These are phyloP conservation scores for Boletus insuetus DNA, from an alignment of 768 basidiomycete genomes.

Conservation along the genomic window DNA sequence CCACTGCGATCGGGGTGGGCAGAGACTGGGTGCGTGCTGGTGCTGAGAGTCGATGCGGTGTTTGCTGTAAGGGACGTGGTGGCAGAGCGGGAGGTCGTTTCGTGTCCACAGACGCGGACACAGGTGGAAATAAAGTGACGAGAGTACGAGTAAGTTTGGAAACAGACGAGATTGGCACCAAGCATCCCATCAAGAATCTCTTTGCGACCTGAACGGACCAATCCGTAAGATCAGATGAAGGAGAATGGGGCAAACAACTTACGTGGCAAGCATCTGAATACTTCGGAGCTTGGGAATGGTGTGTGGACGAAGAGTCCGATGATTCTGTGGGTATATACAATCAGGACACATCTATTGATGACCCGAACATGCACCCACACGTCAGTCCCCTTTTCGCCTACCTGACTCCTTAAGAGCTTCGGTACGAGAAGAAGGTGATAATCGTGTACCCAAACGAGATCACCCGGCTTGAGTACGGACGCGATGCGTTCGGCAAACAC, in stretches of 20 bases:
- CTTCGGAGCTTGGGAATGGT: slow-evolving; percentile 95
- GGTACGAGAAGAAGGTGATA: slow-evolving; percentile 95
- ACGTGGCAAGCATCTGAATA: slow-evolving; percentile 93
- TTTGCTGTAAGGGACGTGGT: not conserved
- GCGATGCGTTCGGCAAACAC: slow-evolving; percentile 76
- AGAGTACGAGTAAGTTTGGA: slow-evolving; percentile 96
- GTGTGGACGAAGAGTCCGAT: slow-evolving; percentile 96
- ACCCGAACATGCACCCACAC: slow-evolving; percentile 13
- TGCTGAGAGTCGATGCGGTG: slow-evolving; percentile 5
- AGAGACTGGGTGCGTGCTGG: not conserved
- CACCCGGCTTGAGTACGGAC: slow-evolving; percentile 80
- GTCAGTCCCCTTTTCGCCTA: slow-evolving; percentile 36
- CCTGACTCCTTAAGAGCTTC: slow-evolving; percentile 69
- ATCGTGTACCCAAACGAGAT: slow-evolving; percentile 92
- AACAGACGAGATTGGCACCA: slow-evolving; percentile 92
- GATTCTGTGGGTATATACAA: slow-evolving; percentile 32
- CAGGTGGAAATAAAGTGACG: slow-evolving; percentile 95
- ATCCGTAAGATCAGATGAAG: slow-evolving; percentile 1
- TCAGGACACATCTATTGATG: not conserved
- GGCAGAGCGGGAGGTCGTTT: slow-evolving; percentile 48
- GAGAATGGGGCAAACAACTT: slow-evolving; percentile 30
- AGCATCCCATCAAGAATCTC: slow-evolving; percentile 98
- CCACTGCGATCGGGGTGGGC: slow-evolving; percentile 7
- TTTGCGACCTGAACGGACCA: slow-evolving; percentile 60
- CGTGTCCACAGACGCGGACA: slow-evolving; percentile 94